phyloP scores from a whole-genome alignment of 306 rosid genomes.

The Citrullus mucosospermus region DNA sequence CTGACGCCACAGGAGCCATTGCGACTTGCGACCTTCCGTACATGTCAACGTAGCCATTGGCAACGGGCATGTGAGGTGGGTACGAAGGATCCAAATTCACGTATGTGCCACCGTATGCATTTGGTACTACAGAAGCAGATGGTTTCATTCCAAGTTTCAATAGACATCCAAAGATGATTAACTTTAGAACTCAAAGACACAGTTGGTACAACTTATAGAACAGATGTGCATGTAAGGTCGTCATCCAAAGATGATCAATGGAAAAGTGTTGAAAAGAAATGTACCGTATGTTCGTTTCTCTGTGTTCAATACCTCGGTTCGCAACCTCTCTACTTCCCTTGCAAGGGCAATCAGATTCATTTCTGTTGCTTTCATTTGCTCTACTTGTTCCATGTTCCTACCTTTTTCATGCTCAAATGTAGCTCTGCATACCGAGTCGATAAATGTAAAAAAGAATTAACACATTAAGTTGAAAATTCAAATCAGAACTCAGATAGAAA shows the following conservation, averaged over 20 bases:
- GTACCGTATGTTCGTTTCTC: constrained; percentile 62
- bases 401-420: constrained; percentile 63
- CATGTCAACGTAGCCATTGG: constrained; percentile 12
- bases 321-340: constrained; percentile 66
- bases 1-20: background rate
- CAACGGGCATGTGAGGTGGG: constrained; percentile 21
- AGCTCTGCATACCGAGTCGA: constrained; percentile 25
- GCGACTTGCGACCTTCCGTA: background rate
- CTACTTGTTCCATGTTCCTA: constrained; percentile 58
- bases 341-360: constrained; percentile 58
- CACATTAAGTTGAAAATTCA: constrained; percentile 9
- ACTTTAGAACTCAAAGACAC: background rate
- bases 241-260: no score
- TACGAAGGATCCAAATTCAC: constrained; percentile 9
- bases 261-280: constrained; percentile 8
- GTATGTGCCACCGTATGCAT: constrained; percentile 19
- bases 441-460: constrained; percentile 11
- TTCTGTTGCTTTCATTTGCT: constrained; percentile 63
- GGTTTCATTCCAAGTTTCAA: constrained; percentile 12
- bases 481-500: background rate
- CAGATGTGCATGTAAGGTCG: no score
- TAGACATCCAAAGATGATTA: constrained; percentile 7
- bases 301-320: constrained; percentile 42
- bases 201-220: no score
- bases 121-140: constrained; percentile 29